A percentile compares a stretch with the other conserved stretches of the same genome.
These are phyloP conservation scores for Globisporangium spiculum DNA, from an alignment of 352 stramenopile species.

Conservation along the genomic window DNA sequence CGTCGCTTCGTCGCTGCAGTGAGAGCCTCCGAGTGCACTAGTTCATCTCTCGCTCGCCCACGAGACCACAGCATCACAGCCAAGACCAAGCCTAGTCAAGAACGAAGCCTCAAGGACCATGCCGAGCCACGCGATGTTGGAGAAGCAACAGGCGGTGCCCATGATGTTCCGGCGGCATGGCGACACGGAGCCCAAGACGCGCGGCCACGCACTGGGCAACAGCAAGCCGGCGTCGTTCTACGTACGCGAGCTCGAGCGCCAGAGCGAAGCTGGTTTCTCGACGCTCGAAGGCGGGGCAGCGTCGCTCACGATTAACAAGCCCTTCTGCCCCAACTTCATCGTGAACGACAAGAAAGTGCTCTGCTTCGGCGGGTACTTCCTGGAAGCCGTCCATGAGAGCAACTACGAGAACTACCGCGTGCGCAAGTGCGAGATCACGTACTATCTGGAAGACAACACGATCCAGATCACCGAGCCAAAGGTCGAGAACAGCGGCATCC, in stretches of 20 bases:
- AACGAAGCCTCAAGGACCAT: slow-evolving; percentile 22
- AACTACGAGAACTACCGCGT: slow-evolving; percentile 85
- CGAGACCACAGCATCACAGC: not conserved
- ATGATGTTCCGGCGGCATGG: slow-evolving; percentile 80
- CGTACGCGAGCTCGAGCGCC: slow-evolving; percentile 59
- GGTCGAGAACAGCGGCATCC: slow-evolving; percentile 86
- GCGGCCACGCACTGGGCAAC: slow-evolving; percentile 59
- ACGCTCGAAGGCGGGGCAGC: slow-evolving; percentile 41
- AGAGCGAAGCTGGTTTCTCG: slow-evolving; percentile 39
- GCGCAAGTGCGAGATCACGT: slow-evolving; percentile 74
- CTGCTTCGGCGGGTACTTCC: slow-evolving; percentile 86
- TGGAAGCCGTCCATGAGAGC: slow-evolving; percentile 85
- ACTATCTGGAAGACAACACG: slow-evolving; percentile 88
- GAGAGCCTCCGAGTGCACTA: not conserved
- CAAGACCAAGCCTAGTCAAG: not conserved
- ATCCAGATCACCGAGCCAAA: slow-evolving; percentile 88
- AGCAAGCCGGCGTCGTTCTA: slow-evolving; percentile 67
- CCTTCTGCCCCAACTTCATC: slow-evolving; percentile 70
- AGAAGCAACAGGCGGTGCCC: slow-evolving; percentile 77
- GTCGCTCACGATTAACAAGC: slow-evolving; percentile 32
- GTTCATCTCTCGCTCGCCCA: slow-evolving; percentile 12
- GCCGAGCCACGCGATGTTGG: slow-evolving; percentile 54
- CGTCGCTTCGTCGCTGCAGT: not conserved
- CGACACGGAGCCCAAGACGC: slow-evolving; percentile 65
- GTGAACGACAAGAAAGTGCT: slow-evolving; percentile 82